phyloP scores from a whole-genome alignment of 352 stramenopile species.

The Pilasporangium apinafurcum region DNA sequence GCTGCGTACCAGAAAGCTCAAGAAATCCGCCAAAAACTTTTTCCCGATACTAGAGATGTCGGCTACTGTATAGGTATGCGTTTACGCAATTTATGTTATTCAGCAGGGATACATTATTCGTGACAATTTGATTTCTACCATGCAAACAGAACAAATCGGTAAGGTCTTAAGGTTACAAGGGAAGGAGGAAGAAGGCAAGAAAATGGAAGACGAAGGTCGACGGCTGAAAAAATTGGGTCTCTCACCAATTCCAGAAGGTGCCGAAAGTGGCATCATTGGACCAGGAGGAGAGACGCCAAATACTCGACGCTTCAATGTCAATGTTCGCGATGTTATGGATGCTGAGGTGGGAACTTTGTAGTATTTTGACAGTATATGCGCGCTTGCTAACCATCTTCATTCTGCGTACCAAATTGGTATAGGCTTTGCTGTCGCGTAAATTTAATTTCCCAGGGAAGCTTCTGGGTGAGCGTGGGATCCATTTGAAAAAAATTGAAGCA shows the following conservation, averaged over 20 bases:
- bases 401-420: slow-evolving; percentile 13
- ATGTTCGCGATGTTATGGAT: slow-evolving; percentile 23
- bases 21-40: slow-evolving; percentile 69
- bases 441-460: slow-evolving; percentile 65
- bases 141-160: slow-evolving; percentile 66
- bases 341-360: slow-evolving; percentile 6
- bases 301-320: slow-evolving; percentile 16
- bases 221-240: slow-evolving; percentile 60
- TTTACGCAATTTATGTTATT: background rate
- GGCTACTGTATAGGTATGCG: slow-evolving; percentile 65
- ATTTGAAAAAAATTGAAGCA: slow-evolving; percentile 56
- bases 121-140: background rate
- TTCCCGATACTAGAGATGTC: slow-evolving; percentile 67
- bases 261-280: slow-evolving; percentile 4
- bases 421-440: slow-evolving; percentile 38
- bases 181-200: slow-evolving; percentile 51
- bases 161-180: slow-evolving; percentile 59
- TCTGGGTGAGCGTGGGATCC: slow-evolving; percentile 49
- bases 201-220: slow-evolving; percentile 39
- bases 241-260: too few species aligned
- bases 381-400: slow-evolving; percentile 14
- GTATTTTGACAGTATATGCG: background rate
- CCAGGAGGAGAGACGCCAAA: slow-evolving; percentile 1
- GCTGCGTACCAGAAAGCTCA: slow-evolving; percentile 56
- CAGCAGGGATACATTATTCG: background rate